These are phyloP conservation scores for Coniosporium apollinis DNA, from an alignment of 495 filamentous ascomycete species.

Conservation along the genomic window DNA sequence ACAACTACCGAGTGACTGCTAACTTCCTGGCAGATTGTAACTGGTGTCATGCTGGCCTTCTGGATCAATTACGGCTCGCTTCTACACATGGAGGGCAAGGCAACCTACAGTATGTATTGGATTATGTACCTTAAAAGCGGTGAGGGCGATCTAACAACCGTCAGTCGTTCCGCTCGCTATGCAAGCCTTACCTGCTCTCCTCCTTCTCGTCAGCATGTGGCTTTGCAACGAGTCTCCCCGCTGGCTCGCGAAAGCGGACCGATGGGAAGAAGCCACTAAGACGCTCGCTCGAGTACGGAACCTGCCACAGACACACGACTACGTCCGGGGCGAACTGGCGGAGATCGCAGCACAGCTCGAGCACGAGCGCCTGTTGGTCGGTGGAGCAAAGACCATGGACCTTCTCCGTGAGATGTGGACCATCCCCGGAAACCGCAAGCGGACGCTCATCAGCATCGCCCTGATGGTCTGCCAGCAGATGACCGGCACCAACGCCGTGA, in stretches of 20 bases:
- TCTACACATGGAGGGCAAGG: slow-evolving; percentile 32
- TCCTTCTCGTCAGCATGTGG: slow-evolving; percentile 5
- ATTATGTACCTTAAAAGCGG: too few species aligned
- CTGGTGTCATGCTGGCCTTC: slow-evolving; percentile 52
- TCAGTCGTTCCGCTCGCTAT: slow-evolving; percentile 6
- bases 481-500: slow-evolving; percentile 16
- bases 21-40: too few species aligned
- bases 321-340: slow-evolving; percentile 5
- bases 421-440: slow-evolving; percentile 7
- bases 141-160: neutral
- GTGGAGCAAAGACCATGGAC: neutral
- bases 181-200: slow-evolving; percentile 7
- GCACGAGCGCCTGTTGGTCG: slow-evolving; percentile 7
- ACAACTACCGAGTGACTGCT: neutral
- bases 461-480: slow-evolving; percentile 21
- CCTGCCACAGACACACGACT: slow-evolving; percentile 4
- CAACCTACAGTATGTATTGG: slow-evolving; percentile 35
- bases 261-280: slow-evolving; percentile 4
- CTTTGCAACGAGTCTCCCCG: slow-evolving; percentile 8
- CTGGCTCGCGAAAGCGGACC: slow-evolving; percentile 3
- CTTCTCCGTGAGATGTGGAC: slow-evolving; percentile 5
- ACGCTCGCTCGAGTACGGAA: slow-evolving; percentile 7
- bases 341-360: slow-evolving; percentile 16
- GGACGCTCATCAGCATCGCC: slow-evolving; percentile 16
- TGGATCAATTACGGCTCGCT: slow-evolving; percentile 47